A percentile compares a stretch with the other conserved stretches of the same genome.
Conservation (phyloP, 441 rosid genomes). For the Geranium incanum region DNA sequence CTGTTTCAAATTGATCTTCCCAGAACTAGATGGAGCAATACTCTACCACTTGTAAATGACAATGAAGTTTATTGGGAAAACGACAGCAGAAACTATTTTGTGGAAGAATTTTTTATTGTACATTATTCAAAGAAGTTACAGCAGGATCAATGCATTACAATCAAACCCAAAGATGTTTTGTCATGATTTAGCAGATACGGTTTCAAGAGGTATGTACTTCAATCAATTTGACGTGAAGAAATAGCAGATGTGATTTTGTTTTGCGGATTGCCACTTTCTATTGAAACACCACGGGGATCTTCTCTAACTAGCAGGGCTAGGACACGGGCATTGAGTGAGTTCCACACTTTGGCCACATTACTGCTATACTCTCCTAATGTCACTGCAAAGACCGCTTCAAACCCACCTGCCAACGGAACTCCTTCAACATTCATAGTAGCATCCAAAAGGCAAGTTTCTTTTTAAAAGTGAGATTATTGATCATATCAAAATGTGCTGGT, state of each 20-base stretch:
- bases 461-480: not conserved
- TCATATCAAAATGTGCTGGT: not conserved
- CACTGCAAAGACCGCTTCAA: constrained; percentile 78
- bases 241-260: constrained; percentile 10
- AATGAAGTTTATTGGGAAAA: too few species aligned
- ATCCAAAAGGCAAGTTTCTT: constrained; percentile 66
- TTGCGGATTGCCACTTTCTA: constrained; percentile 76
- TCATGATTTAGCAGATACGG: not conserved
- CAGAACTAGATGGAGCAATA: too few species aligned
- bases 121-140: not conserved
- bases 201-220: not conserved
- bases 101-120: not conserved
- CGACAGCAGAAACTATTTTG: too few species aligned
- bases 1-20: too few species aligned
- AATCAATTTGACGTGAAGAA: not conserved
- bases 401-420: constrained; percentile 88
- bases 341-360: constrained; percentile 59
- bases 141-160: not conserved
- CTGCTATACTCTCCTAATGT: constrained; percentile 60
- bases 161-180: not conserved
- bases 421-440: constrained; percentile 82
- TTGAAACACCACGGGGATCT: constrained; percentile 76
- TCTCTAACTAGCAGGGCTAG: constrained; percentile 78
- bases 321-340: constrained; percentile 42
- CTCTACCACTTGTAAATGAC: too few species aligned